Base-by-base conservation (phyloP, 1,139 yeast genomes). In the Pneumocystis sp. region DNA sequence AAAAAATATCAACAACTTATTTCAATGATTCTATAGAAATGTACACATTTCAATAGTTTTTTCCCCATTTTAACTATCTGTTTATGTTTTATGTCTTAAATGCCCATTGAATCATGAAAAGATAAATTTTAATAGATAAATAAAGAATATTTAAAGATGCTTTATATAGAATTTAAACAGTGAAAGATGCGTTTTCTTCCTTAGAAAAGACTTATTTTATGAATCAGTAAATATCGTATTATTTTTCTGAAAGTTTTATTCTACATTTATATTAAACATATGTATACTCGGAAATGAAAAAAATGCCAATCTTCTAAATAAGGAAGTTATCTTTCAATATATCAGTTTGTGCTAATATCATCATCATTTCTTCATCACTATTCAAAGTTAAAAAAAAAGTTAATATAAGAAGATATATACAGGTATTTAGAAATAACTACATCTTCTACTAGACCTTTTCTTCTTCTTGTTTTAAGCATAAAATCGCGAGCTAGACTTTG, bases 401-500 rank as follows among this genome's bases (percentile, higher is more conserved):
- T 8, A 31, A 10, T 1, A 25, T 8, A 59, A 42, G 15, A 75
- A 1, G 82, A 86, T 0, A 77, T 75, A 66, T 86, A 95, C 56
- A 93, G 81, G 72, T 86, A 89, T 70, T 85, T 85, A 65, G 82
- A 80, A 66, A 91, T 74, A 2, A 82, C 81, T 5, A 96, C 96
- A 63, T 88, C 96, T 25, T 87, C 93, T 39, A 74, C 72, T 35
- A 79, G 70, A 0, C 97, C 97, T 74, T 90, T 91, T 70, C 97
- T 81, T 70, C 85, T 83, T 73, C 99, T 81, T 0, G 97, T 90
- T 75, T 95, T 95, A 75, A 88, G 76, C 61, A 90, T 86, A 72
- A 91, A 89, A 74, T 95, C 98, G 67, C 98, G 79, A 0, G 96
- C 93, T 69, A 91, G 76, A 0, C 87, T 85, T 34, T 79, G 78